A percentile compares a stretch with the other conserved stretches of the same genome.
Evolutionary conservation across 1,139 yeast genomes (phyloP).

Genomic region (Waltiozyma sp.): DNA sequence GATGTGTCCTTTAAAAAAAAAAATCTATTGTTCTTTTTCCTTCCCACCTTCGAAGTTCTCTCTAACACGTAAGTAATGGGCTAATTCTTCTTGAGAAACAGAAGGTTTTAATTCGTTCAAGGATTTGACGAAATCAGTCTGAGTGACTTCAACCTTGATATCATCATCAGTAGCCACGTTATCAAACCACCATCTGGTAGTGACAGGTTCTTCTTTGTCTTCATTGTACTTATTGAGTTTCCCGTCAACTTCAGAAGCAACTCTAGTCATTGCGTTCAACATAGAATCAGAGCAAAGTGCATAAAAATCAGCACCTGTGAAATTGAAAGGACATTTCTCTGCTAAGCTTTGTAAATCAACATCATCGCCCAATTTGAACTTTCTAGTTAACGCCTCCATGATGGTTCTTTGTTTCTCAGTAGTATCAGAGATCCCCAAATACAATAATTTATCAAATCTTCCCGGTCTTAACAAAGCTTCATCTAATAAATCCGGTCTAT

Average conservation of each 20-base stretch:
- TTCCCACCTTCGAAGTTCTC: conserved; percentile 53
- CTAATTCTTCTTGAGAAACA: conserved; percentile 78
- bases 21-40: conserved; percentile 1
- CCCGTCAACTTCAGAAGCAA: conserved; percentile 64
- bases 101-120: conserved; percentile 65
- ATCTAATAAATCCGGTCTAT: conserved; percentile 86
- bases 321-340: conserved; percentile 68
- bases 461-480: conserved; percentile 91
- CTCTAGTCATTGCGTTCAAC: conserved; percentile 20
- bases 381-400: conserved; percentile 79
- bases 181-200: conserved; percentile 89
- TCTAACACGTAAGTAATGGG: conserved; percentile 69
- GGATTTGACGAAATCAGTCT: conserved; percentile 69
- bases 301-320: conserved; percentile 95
- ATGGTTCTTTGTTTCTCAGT: conserved; percentile 81
- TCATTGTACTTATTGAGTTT: conserved; percentile 47
- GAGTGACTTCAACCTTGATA: conserved; percentile 53
- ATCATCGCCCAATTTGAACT: conserved; percentile 51
- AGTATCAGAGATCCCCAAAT: conserved; percentile 86
- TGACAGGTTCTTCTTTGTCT: conserved; percentile 29
- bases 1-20: too few species aligned
- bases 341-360: conserved; percentile 59
- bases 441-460: conserved; percentile 79
- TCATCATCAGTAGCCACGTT: conserved; percentile 63
- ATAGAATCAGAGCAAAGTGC: conserved; percentile 31